These are phyloP conservation scores for Ceratopteris richardii DNA, from an alignment of 75 land plant species.

Conservation along the genomic window DNA sequence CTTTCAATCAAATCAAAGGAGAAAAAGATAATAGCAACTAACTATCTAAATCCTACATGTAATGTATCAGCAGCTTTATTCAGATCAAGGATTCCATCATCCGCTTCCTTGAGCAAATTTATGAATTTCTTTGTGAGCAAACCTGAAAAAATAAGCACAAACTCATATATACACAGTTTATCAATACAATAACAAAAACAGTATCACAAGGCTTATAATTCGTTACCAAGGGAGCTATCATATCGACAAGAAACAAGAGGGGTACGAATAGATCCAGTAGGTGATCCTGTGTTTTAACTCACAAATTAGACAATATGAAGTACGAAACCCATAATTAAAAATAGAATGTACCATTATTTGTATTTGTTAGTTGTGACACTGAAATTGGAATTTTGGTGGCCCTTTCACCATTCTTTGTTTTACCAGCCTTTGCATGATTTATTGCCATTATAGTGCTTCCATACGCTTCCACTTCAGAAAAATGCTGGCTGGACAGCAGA, in stretches of 20 bases:
- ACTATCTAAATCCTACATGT: slow-evolving; percentile 30
- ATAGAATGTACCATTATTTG: slow-evolving; percentile 21
- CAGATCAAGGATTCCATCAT: slow-evolving; percentile 90
- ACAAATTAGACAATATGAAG: background rate
- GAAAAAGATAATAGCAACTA: too few species aligned
- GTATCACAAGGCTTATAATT: background rate
- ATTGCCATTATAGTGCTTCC: slow-evolving; percentile 45
- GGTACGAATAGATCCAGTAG: slow-evolving; percentile 49
- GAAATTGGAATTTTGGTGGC: slow-evolving; percentile 11
- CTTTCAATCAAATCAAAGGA: slow-evolving; percentile 1
- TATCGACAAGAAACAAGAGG: slow-evolving; percentile 83
- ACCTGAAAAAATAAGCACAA: slow-evolving; percentile 29
- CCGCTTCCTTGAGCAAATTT: slow-evolving; percentile 78
- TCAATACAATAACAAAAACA: background rate
- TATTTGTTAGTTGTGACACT: slow-evolving; percentile 20
- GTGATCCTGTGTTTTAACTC: slow-evolving; percentile 44
- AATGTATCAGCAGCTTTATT: slow-evolving; percentile 91
- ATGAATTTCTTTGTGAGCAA: slow-evolving; percentile 91
- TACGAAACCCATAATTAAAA: background rate
- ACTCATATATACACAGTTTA: background rate
- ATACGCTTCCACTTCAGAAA: slow-evolving; percentile 12
- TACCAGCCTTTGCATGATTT: slow-evolving; percentile 35
- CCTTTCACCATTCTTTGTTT: slow-evolving; percentile 32
- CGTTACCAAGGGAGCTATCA: slow-evolving; percentile 85
- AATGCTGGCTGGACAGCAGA: too few species aligned